Evolutionary conservation across 2,329 filamentous ascomycete genomes (phyloP).

Genomic region (Epichloe aotearoae): DNA sequence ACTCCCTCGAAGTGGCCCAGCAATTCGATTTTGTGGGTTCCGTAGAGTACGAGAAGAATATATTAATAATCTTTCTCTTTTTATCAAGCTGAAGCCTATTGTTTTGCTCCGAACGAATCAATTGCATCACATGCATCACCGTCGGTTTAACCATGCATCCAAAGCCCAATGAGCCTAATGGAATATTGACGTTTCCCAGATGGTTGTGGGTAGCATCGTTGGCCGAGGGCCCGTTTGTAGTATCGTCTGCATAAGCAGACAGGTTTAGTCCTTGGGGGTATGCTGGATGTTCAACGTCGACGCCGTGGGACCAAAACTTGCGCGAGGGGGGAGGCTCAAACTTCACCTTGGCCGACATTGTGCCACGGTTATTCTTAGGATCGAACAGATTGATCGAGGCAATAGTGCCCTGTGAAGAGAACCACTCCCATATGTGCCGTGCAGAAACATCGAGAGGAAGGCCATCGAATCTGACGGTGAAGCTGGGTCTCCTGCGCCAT

Average conservation of each 20-base stretch:
- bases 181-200: constrained; percentile 24
- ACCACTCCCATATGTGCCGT: constrained; percentile 35
- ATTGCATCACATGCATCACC: constrained; percentile 46
- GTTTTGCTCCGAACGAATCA: constrained; percentile 7
- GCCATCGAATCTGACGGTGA: constrained; percentile 18
- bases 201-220: neutral
- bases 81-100: constrained; percentile 20
- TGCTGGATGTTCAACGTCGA: constrained; percentile 13
- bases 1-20: constrained; percentile 13
- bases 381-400: constrained; percentile 37
- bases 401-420: constrained; percentile 40
- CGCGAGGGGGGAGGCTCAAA: constrained; percentile 43
- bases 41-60: constrained; percentile 17
- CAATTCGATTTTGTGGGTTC: constrained; percentile 2
- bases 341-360: constrained; percentile 28
- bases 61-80: constrained; percentile 14
- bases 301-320: constrained; percentile 35
- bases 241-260: constrained; percentile 1
- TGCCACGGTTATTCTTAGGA: constrained; percentile 8
- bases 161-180: constrained; percentile 41
- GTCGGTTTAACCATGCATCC: constrained; percentile 42
- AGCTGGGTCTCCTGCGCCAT: constrained; percentile 23
- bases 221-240: neutral
- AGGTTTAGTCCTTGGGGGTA: constrained; percentile 12
- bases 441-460: constrained; percentile 25